phyloP scores from a whole-genome alignment of 257 asterid species.

The Hygrophila difformis region DNA sequence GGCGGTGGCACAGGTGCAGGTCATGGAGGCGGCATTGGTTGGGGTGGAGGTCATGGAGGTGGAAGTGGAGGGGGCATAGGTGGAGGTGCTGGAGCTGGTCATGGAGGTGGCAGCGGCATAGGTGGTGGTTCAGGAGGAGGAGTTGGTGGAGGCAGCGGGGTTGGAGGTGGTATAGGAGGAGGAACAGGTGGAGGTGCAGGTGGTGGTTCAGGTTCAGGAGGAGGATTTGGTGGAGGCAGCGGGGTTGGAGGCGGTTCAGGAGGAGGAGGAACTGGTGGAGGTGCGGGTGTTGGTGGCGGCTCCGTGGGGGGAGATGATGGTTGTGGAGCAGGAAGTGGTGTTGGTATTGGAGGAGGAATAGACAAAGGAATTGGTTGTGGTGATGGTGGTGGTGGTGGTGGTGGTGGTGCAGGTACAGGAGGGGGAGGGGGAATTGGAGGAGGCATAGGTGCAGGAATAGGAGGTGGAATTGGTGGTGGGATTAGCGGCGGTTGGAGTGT shows the following conservation, averaged over 20 bases:
- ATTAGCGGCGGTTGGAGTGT: constrained; percentile 5
- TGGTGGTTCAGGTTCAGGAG: not conserved
- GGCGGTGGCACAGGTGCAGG: constrained; percentile 13
- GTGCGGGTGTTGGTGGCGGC: constrained; percentile 17
- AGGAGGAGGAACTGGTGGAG: not conserved
- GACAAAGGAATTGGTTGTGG: constrained; percentile 2
- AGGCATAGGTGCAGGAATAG: constrained; percentile 13
- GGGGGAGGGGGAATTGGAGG: constrained; percentile 20
- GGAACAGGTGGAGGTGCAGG: no score
- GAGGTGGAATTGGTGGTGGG: constrained; percentile 10
- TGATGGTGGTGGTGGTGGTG: constrained; percentile 2
- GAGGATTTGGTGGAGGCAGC: no score
- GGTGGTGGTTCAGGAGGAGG: no score
- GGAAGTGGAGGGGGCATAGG: constrained; percentile 14
- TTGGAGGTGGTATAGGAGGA: no score
- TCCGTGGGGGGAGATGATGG: constrained; percentile 7
- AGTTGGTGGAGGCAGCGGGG: not conserved
- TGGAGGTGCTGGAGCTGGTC: constrained; percentile 16
- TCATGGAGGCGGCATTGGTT: constrained; percentile 11
- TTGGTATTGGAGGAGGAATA: constrained; percentile 10
- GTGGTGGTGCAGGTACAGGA: constrained; percentile 14
- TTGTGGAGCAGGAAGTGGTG: constrained; percentile 4
- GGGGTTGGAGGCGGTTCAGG: no score
- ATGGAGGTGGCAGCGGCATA: constrained; percentile 15
- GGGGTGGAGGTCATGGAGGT: not conserved